Evolutionary conservation across 1,284 basidiomycete genomes (phyloP).

Genomic region (Rhodotorula mucilaginosa): DNA sequence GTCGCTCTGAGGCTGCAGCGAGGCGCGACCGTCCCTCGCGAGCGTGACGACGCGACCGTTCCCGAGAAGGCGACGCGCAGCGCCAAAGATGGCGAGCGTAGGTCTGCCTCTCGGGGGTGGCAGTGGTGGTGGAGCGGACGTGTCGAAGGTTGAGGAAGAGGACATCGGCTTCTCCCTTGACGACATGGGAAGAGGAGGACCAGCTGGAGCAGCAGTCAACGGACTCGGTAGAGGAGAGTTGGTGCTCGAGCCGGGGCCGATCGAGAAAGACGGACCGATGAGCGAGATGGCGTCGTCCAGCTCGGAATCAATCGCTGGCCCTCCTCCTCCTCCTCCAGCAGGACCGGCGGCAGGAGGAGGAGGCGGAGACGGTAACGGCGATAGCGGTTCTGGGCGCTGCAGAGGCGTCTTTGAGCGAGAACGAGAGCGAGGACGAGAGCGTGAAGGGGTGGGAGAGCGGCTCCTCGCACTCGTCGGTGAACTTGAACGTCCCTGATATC

Average conservation of each 20-base stretch:
- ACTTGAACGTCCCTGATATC: neutral
- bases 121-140: neutral
- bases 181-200: too few species aligned
- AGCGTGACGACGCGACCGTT: constrained; percentile 23
- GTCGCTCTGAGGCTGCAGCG: neutral
- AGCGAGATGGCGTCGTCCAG: constrained; percentile 24
- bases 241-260: neutral
- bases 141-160: neutral
- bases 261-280: constrained; percentile 3
- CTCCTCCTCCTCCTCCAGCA: neutral
- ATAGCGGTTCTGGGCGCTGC: too few species aligned
- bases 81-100: constrained; percentile 32
- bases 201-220: too few species aligned
- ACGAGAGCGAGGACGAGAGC: constrained; percentile 16
- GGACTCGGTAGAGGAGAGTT: too few species aligned
- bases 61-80: constrained; percentile 17
- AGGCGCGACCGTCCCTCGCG: constrained; percentile 10
- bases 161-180: too few species aligned
- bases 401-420: neutral
- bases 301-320: neutral
- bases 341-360: neutral
- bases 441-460: constrained; percentile 7
- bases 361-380: neutral
- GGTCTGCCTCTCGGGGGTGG: neutral
- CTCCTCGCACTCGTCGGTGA: neutral